A percentile compares a stretch with the other conserved stretches of the same genome.
phyloP scores from a whole-genome alignment of 805 yeast genomes.

The Blastobotrys parvus region DNA sequence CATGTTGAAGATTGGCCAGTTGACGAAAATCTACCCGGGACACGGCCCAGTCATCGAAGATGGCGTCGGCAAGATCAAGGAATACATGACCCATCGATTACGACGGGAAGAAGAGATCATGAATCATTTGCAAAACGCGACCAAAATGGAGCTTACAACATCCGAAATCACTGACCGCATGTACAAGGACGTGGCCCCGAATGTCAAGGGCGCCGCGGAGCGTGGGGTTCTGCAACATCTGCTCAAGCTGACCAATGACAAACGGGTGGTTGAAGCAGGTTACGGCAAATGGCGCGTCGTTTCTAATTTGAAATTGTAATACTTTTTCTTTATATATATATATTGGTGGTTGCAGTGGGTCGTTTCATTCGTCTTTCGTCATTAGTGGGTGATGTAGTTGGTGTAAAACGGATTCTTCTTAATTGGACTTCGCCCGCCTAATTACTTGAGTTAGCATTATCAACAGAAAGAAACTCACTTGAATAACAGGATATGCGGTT shows the following conservation, averaged over 20 bases:
- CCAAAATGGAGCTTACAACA: constrained; percentile 8
- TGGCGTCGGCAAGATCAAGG: constrained; percentile 23
- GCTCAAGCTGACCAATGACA: constrained; percentile 21
- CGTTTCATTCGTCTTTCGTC: no score
- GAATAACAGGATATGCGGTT: constrained; percentile 90
- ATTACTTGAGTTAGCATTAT: background rate
- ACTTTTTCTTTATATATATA: background rate
- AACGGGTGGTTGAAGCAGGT: constrained; percentile 8
- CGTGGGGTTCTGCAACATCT: constrained; percentile 26
- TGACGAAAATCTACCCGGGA: constrained; percentile 27
- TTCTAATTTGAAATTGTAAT: constrained; percentile 4
- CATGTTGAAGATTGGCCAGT: constrained; percentile 11
- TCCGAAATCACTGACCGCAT: constrained; percentile 20
- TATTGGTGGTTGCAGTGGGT: background rate
- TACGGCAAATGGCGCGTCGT: constrained; percentile 8
- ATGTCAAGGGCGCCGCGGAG: constrained; percentile 25
- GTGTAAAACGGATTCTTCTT: background rate
- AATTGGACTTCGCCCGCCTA: background rate
- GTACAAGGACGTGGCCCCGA: constrained; percentile 21
- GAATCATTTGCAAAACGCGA: constrained; percentile 11
- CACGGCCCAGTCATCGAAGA: constrained; percentile 29
- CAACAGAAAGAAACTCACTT: constrained; percentile 29
- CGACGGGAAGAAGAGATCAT: constrained; percentile 28
- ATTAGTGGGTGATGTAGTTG: no score
- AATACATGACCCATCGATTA: constrained; percentile 29